phyloP scores from a whole-genome alignment of 2,329 filamentous ascomycete species.

The Trichoderma semiorbis region DNA sequence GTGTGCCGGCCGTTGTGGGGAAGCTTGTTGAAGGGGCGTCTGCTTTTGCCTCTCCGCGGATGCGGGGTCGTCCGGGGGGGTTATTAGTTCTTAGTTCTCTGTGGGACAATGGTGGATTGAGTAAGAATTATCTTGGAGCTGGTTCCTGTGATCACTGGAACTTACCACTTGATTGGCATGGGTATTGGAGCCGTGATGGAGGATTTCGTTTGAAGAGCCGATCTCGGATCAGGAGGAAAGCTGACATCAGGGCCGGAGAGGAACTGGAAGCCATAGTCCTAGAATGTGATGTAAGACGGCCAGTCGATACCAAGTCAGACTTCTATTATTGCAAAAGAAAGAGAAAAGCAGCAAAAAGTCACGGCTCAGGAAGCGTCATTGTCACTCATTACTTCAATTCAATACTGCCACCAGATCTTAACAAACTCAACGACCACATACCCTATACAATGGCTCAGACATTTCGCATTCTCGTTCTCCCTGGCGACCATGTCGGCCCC shows the following conservation, averaged over 20 bases:
- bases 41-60: neutral
- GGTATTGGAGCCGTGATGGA: neutral
- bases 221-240: conserved; percentile 2
- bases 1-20: neutral
- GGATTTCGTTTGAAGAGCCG: neutral
- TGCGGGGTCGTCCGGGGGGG: neutral
- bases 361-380: neutral
- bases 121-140: neutral
- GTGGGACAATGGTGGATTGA: neutral
- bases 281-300: neutral
- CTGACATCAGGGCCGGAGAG: neutral
- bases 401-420: neutral
- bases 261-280: neutral
- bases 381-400: neutral
- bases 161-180: neutral
- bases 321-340: neutral
- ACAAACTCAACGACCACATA: neutral
- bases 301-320: neutral
- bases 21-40: neutral
- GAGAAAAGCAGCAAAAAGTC: neutral
- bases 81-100: neutral
- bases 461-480: conserved; percentile 40
- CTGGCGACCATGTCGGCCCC: conserved; percentile 46
- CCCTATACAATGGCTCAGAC: conserved; percentile 14
- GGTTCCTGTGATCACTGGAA: neutral